Base-by-base conservation (phyloP, 345 rosid species). In the Eucalyptus paniculata region DNA sequence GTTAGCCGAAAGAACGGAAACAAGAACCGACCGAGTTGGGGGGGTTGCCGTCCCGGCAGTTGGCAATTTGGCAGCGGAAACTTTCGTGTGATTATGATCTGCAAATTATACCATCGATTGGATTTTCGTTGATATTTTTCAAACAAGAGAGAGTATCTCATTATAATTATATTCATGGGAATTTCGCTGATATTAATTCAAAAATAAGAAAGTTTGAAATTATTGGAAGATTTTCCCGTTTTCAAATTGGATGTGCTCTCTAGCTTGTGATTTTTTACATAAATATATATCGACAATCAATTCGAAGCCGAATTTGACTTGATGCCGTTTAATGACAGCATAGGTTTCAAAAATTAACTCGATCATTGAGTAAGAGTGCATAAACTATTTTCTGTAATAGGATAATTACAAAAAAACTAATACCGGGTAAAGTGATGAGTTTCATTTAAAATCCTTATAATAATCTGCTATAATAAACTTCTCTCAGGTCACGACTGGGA, bases 221-320 rank as follows among this genome's bases (percentile, higher is more conserved):
- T 5, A 72, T 72, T 5, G 28, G 9, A 37, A 72, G 45, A 6
- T 19, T 37, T 72, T 37, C 42, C 24, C 83, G 2, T 72, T 72
- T 72, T 19, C 11, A 10, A 72, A 32, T 9, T 72, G 82, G 45
- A 72, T n/a, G 37, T n/a, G 11, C 19, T 7, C 11, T 6, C 37
- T 9, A 3, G 7, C 2, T 37, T 72, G 12, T 19, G 45, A 72
- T 67, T 32, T 67, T 56, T 65, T 65, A 65, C 37, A 7, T 65
- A 65, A 15, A 15, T 65, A n/a, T 7, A 1, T 65, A 4, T 65
- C n/a, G 2, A 6, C 1, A 4, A 2, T n/a, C 37, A n/a, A 30
- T 7, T 15, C 72, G n/a, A 7, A 65, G 5, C 72, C 3, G 72
- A 65, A 65, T 65, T 65, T 7, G 37, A 65, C 17, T n/a, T 4